Percentiles rank a stretch among this genome's conserved stretches.
Evolutionary conservation across 2,329 filamentous ascomycete species (phyloP).

Genomic region (Epichloe elymi): DNA sequence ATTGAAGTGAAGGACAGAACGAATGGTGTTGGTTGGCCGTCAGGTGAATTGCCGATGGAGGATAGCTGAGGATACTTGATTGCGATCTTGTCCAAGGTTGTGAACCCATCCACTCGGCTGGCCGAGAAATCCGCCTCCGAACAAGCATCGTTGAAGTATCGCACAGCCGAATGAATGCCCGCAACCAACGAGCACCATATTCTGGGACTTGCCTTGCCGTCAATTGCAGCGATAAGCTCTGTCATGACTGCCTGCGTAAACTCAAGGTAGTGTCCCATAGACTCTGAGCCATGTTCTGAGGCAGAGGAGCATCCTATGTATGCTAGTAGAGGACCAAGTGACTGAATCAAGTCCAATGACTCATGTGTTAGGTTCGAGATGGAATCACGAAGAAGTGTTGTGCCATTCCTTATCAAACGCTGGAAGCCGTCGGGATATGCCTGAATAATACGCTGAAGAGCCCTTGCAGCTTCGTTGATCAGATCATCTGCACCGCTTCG

Average conservation of each 20-base stretch:
- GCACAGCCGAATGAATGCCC: constrained; percentile 21
- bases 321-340: constrained; percentile 30
- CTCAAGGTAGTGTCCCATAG: constrained; percentile 28
- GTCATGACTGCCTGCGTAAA: constrained; percentile 22
- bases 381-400: constrained; percentile 14
- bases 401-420: constrained; percentile 18
- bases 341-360: constrained; percentile 17
- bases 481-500: constrained; percentile 20
- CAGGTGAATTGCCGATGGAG: constrained; percentile 7
- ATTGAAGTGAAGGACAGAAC: constrained; percentile 9
- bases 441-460: constrained; percentile 25
- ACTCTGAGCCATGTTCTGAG: constrained; percentile 8
- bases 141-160: constrained; percentile 30
- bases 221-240: constrained; percentile 24
- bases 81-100: constrained; percentile 7
- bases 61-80: constrained; percentile 18
- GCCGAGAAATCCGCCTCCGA: constrained; percentile 8
- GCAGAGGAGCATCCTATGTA: constrained; percentile 34
- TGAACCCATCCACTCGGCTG: constrained; percentile 10
- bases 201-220: constrained; percentile 17
- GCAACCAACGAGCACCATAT: constrained; percentile 26
- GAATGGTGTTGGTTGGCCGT: background rate
- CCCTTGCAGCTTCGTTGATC: constrained; percentile 27
- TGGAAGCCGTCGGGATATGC: constrained; percentile 23
- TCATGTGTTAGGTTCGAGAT: constrained; percentile 11